phyloP scores from a whole-genome alignment of 495 filamentous ascomycete species.

The Penicillium bialowiezense region DNA sequence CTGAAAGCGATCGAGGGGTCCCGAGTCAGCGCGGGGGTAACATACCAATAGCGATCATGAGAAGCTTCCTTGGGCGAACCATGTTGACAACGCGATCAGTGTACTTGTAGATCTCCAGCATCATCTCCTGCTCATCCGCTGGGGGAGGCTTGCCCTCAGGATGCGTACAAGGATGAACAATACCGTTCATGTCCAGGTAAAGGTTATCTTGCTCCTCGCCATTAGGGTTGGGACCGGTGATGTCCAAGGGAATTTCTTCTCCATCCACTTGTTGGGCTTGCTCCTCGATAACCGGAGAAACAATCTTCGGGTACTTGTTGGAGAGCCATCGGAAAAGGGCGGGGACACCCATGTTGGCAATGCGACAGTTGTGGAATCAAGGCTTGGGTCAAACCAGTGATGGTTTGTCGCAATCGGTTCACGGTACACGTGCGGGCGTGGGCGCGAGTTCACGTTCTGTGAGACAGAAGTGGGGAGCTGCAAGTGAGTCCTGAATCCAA shows the following conservation, averaged over 20 bases:
- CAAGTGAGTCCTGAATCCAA: background rate
- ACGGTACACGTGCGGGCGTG: background rate
- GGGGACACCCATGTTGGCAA: conserved; percentile 82
- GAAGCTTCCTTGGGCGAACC: conserved; percentile 89
- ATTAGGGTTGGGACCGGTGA: conserved; percentile 85
- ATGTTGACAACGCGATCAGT: conserved; percentile 98
- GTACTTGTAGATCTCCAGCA: conserved; percentile 95
- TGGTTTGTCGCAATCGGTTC: conserved; percentile 4
- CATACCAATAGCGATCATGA: conserved; percentile 97
- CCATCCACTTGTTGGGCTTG: conserved; percentile 74
- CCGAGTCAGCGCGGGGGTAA: conserved; percentile 7
- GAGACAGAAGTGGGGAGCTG: background rate
- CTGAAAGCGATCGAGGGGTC: no score
- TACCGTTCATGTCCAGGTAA: conserved; percentile 99
- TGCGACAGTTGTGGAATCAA: conserved; percentile 11
- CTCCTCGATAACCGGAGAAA: conserved; percentile 86
- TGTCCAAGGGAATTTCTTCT: conserved; percentile 76
- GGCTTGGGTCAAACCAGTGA: background rate
- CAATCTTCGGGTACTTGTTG: conserved; percentile 94
- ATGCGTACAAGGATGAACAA: conserved; percentile 98
- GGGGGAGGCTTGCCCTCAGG: conserved; percentile 91
- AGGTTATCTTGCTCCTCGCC: conserved; percentile 97
- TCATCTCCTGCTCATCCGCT: conserved; percentile 97
- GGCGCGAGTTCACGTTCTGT: background rate
- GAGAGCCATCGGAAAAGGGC: conserved; percentile 92